Base-by-base conservation (phyloP, 179 eudicot genomes). In the Drosera spatulata region DNA sequence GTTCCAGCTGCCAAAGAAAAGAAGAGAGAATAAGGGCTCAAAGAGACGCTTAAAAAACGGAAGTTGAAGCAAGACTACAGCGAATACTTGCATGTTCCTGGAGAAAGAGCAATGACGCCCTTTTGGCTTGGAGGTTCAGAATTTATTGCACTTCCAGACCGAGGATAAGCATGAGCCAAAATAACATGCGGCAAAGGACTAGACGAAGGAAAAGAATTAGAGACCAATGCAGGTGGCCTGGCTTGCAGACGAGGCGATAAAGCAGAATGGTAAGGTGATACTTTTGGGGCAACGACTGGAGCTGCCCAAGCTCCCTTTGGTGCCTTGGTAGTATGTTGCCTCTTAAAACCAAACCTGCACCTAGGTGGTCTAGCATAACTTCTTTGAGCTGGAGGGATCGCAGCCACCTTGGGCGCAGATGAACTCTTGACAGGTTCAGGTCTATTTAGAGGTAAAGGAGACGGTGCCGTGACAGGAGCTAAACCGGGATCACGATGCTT, bases 151-250 rank as follows among this genome's bases (percentile, higher is more conserved):
- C 69, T 66, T 50, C 49, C 73, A 14, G 80, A 57, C 10, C 89
- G 87, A 40, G 96, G 86, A 55, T 47, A 79, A 65, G 51, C 70
- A 68, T 76, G 90, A 64, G 80, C 83, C 69, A 72, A 74, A 41
- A 77, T 73, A 39, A 76, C 95, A 74, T 71, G 73, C 53, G 88
- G 96, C 64, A 80, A 62, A 39, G 84, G 91, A 65, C 87, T 79
- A 47, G 78, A 71, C n/a, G 83, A 77, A 68, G 87, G 76, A 70
- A 66, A 63, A 14, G 50, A 68, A 63, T 76, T 70, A 22, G 62
- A 53, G 40, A 61, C 69, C 42, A 82, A 73, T 57, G 82, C 61
- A 3, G 81, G 91, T 7, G 85, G 67, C 59, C 69, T 65, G 57
- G 57, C 72, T 60, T 55, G 76, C 66, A 57, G 79, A 46, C 67